Evolutionary conservation across 192 early-diverging fungal genomes (phyloP).

Genomic region (Coemansia sp.): DNA sequence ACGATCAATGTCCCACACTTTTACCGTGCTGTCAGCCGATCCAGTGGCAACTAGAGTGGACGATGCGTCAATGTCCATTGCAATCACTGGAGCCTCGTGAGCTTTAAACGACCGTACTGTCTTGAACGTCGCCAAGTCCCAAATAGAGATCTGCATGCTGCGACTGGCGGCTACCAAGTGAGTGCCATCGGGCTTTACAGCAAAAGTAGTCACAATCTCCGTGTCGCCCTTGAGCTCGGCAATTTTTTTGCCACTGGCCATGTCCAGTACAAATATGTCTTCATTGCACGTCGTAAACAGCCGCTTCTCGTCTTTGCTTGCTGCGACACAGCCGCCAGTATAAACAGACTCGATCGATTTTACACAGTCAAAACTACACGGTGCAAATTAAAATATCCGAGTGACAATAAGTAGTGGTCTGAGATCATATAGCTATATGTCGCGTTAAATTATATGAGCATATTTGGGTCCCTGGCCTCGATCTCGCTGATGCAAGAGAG

Average conservation of each 20-base stretch:
- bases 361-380: conserved; percentile 68
- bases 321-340: conserved; percentile 81
- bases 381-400: neutral
- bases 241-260: conserved; percentile 64
- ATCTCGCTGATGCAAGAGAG: neutral
- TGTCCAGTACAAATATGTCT: conserved; percentile 74
- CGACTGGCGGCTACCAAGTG: conserved; percentile 80
- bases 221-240: conserved; percentile 75
- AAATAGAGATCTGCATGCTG: conserved; percentile 75
- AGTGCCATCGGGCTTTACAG: conserved; percentile 74
- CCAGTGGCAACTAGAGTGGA: conserved; percentile 95
- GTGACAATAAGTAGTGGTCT: conserved; percentile 1
- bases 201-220: conserved; percentile 86
- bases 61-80: conserved; percentile 87
- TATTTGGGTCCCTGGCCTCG: neutral
- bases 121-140: conserved; percentile 78
- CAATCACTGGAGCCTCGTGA: conserved; percentile 90
- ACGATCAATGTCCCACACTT: conserved; percentile 93
- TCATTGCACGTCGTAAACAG: conserved; percentile 82
- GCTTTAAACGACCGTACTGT: conserved; percentile 59
- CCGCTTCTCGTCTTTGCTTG: conserved; percentile 64
- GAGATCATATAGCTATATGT: neutral
- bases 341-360: conserved; percentile 87
- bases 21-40: conserved; percentile 91
- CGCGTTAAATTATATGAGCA: neutral